Evolutionary conservation across 1,284 basidiomycete genomes (phyloP), one percentile per base, ranked within the genome.

Genomic region (Calocybe gambosa): DNA sequence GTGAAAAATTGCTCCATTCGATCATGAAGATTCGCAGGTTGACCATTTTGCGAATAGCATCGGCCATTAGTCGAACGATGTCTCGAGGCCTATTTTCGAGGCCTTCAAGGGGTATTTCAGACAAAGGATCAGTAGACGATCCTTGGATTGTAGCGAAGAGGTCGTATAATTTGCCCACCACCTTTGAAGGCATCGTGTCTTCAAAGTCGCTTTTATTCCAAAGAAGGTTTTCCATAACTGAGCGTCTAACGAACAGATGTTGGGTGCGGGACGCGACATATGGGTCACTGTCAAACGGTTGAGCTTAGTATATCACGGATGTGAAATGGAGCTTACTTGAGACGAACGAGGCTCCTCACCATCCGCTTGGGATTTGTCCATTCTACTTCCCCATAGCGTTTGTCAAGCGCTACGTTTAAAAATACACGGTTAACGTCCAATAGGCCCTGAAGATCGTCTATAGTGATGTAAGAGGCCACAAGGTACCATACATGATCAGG

Each of bases 401-500:
- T 19, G 23, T 46, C 35, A 7, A 51, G 43, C 8, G 25, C 29
- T 21, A 51, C 42, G 23, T 51, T 43, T n/a, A 47, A 39, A 36
- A 51, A 45, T 1, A 31, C 20, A 15, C 50, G 39, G 28, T 51
- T 51, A 9, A 51, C 36, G 2, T 21, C 35, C 6, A 33, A 44
- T 8, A 51, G 43, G 8, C 20, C 36, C 13, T 40, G 12, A 13
- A 51, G 37, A 8, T 48, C 31, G 10, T 39, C 26, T 33, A 13
- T 21, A 12, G 25, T 8, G 2, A 49, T 2, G 34, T 43, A 39
- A 10, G 39, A 23, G 16, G 50, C 43, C 5, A 51, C 42, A 3
- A 40, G 37, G 13, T 42, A 34, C 50, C 50, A 51, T 15, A 51
- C 18, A 21, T 49, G 40, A 15, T 51, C 40, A 28, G 50, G 50